Evolutionary conservation across 331 rosid species (phyloP).

Genomic region (Saraca asoca): DNA sequence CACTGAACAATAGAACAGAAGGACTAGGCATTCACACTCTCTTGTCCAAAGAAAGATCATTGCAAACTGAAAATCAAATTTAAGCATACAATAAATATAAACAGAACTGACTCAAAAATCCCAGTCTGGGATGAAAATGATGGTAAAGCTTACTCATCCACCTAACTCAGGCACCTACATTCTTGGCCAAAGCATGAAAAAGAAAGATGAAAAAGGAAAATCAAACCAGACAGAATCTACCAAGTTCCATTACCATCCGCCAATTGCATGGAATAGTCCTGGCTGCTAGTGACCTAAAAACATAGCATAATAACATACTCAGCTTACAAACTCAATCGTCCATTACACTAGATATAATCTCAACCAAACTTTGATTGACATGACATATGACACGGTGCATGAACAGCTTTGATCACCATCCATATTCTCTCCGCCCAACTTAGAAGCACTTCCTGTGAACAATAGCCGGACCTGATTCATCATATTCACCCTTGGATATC

Average conservation of each 20-base stretch:
- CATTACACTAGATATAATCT: slow-evolving; percentile 44
- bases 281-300: slow-evolving; percentile 43
- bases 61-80: slow-evolving; percentile 40
- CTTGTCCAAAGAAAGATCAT: slow-evolving; percentile 11
- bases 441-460: slow-evolving; percentile 92
- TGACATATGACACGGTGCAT: slow-evolving; percentile 36
- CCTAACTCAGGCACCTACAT: slow-evolving; percentile 45
- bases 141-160: slow-evolving; percentile 36
- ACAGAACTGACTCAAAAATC: slow-evolving; percentile 56
- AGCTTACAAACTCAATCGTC: slow-evolving; percentile 51
- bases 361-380: slow-evolving; percentile 50
- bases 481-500: slow-evolving; percentile 91
- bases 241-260: slow-evolving; percentile 33
- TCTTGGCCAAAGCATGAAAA: slow-evolving; percentile 40
- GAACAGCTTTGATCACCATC: slow-evolving; percentile 34
- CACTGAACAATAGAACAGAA: background rate
- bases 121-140: slow-evolving; percentile 35
- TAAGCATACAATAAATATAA: slow-evolving; percentile 44
- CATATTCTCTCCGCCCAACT: slow-evolving; percentile 28
- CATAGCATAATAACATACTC: slow-evolving; percentile 39
- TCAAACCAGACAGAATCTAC: slow-evolving; percentile 49
- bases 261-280: slow-evolving; percentile 44
- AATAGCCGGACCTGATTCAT: slow-evolving; percentile 90
- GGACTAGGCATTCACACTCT: background rate
- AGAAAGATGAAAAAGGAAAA: slow-evolving; percentile 32